Conservation (phyloP, 78 protist genomes). For the Isochrysis galbana region DNA sequence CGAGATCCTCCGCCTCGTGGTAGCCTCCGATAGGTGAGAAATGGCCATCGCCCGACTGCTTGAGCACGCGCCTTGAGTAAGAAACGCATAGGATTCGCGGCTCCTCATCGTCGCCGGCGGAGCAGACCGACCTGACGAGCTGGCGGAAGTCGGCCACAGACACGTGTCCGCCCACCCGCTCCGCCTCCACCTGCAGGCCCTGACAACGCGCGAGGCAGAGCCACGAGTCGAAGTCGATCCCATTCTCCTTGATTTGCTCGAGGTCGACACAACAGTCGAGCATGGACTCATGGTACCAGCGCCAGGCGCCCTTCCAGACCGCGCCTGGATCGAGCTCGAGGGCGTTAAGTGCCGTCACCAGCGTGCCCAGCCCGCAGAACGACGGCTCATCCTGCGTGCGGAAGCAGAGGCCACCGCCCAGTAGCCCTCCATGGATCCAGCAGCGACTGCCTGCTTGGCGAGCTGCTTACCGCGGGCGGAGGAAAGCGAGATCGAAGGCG, state of each 20-base stretch:
- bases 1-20: neutral
- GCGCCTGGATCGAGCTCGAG: conserved; percentile 72
- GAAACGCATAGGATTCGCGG: neutral
- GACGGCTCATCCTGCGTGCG: conserved; percentile 44
- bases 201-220: conserved; percentile 77
- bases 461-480: neutral
- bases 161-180: neutral
- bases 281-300: conserved; percentile 81
- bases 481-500: neutral
- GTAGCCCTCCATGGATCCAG: neutral
- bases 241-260: conserved; percentile 7
- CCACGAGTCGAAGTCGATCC: conserved; percentile 43
- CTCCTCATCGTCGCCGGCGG: neutral
- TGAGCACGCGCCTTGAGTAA: conserved; percentile 11
- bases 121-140: neutral
- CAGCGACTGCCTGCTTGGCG: neutral
- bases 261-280: conserved; percentile 71
- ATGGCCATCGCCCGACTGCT: conserved; percentile 65
- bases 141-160: neutral
- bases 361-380: conserved; percentile 81
- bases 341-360: conserved; percentile 80
- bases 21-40: conserved; percentile 58
- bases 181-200: neutral
- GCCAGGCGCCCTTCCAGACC: conserved; percentile 86
- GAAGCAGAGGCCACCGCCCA: neutral